These are phyloP conservation scores for Geotrichum siamense DNA, from an alignment of 1,139 yeast genomes.

Conservation along the genomic window DNA sequence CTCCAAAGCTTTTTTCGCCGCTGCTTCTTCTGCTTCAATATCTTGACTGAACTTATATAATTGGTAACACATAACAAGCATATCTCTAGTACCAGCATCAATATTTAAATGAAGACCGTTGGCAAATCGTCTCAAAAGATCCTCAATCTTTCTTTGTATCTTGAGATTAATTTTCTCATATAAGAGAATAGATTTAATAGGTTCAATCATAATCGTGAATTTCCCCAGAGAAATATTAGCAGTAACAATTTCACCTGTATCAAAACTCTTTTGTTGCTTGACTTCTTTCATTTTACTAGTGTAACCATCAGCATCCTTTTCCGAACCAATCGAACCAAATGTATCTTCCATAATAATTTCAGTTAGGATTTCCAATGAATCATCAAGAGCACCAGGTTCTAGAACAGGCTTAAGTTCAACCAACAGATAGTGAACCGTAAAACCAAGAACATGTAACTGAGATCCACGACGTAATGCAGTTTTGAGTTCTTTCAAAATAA, in stretches of 20 bases:
- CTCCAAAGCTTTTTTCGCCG: conserved; percentile 23
- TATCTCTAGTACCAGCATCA: conserved; percentile 52
- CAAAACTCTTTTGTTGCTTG: conserved; percentile 80
- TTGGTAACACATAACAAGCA: conserved; percentile 68
- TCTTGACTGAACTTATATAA: conserved; percentile 51
- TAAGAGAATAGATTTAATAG: conserved; percentile 56
- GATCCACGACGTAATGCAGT: conserved; percentile 82
- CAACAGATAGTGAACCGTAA: conserved; percentile 69
- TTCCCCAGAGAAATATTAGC: conserved; percentile 52
- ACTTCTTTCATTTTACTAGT: conserved; percentile 84
- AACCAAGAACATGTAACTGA: conserved; percentile 89
- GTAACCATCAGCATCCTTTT: conserved; percentile 92
- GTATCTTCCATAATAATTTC: conserved; percentile 83
- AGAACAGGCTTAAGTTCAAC: conserved; percentile 45
- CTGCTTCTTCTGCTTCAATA: conserved; percentile 26
- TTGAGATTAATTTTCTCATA: conserved; percentile 59
- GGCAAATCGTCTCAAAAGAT: conserved; percentile 66
- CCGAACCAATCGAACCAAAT: conserved; percentile 89
- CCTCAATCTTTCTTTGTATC: conserved; percentile 71
- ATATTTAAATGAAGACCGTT: conserved; percentile 67
- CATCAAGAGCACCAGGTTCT: conserved; percentile 69
- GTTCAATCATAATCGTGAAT: conserved; percentile 59
- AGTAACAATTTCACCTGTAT: conserved; percentile 74
- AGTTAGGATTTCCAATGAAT: conserved; percentile 53
- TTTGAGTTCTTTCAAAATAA: conserved; percentile 69